These are phyloP conservation scores for Diaporthe vexans DNA, from an alignment of 2,329 filamentous ascomycete genomes.

Conservation along the genomic window DNA sequence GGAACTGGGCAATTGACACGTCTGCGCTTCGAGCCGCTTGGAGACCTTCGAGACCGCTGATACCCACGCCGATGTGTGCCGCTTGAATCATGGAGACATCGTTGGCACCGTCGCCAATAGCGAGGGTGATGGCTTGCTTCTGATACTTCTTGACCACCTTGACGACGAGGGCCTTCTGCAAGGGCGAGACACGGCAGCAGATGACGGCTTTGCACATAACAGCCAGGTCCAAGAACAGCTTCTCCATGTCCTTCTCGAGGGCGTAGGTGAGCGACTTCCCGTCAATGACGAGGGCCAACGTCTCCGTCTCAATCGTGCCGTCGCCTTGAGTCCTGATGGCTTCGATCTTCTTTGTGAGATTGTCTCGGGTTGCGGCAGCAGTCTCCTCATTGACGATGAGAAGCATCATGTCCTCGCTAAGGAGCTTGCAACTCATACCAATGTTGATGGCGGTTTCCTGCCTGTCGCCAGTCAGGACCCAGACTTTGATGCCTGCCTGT, in stretches of 20 bases:
- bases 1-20: conserved; percentile 95
- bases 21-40: conserved; percentile 97
- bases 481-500: conserved; percentile 97
- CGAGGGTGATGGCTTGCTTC: conserved; percentile 90
- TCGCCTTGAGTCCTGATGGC: conserved; percentile 88
- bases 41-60: conserved; percentile 95
- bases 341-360: conserved; percentile 92
- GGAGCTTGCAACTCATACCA: conserved; percentile 98
- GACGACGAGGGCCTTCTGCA: conserved; percentile 97
- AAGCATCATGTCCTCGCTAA: conserved; percentile 98
- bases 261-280: conserved; percentile 95
- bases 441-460: conserved; percentile 99
- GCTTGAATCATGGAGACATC: conserved; percentile 99
- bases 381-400: conserved; percentile 95
- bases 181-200: conserved; percentile 94
- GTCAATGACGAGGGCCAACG: conserved; percentile 93
- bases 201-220: conserved; percentile 99
- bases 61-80: conserved; percentile 96
- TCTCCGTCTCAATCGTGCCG: conserved; percentile 83
- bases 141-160: conserved; percentile 96
- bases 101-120: conserved; percentile 97
- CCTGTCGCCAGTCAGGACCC: conserved; percentile 96
- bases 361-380: conserved; percentile 83
- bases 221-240: conserved; percentile 91
- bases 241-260: conserved; percentile 93